phyloP scores from a whole-genome alignment of 257 asterid genomes.

The Solanum rostratum region DNA sequence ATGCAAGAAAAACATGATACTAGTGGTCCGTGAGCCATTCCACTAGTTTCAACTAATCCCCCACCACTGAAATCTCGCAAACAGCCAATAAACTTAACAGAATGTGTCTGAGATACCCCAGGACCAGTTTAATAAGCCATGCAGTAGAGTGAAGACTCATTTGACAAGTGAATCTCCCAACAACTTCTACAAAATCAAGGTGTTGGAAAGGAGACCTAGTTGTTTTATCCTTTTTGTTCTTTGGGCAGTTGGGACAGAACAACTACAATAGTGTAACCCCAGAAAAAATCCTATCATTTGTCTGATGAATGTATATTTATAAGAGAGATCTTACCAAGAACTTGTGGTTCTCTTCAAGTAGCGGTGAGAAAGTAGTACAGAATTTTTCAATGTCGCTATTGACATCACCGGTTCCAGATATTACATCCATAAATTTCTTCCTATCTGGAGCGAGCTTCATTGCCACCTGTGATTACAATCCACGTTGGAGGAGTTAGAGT shows the following conservation, averaged over 20 bases:
- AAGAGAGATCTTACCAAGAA: constrained; percentile 58
- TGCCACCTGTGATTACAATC: constrained; percentile 49
- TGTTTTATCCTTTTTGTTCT: background rate
- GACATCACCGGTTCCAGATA: constrained; percentile 62
- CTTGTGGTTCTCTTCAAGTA: constrained; percentile 93
- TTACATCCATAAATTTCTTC: constrained; percentile 76
- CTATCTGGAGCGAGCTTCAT: constrained; percentile 99
- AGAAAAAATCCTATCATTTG: background rate
- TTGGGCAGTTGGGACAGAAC: background rate
- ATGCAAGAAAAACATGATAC: background rate
- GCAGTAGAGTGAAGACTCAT: background rate
- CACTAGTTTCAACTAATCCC: background rate
- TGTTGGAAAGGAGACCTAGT: background rate
- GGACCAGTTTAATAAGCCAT: background rate
- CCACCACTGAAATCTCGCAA: background rate
- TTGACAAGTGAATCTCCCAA: background rate
- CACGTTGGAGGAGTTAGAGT: background rate
- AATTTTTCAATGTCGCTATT: constrained; percentile 63
- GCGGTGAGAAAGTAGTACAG: constrained; percentile 64
- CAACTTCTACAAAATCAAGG: background rate
- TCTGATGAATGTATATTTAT: background rate
- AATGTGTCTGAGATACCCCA: background rate
- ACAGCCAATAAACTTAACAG: background rate
- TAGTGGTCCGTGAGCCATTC: background rate
- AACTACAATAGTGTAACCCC: background rate